Conservation (phyloP, 1,139 yeast genomes). For the Yueomyces sp. region DNA sequence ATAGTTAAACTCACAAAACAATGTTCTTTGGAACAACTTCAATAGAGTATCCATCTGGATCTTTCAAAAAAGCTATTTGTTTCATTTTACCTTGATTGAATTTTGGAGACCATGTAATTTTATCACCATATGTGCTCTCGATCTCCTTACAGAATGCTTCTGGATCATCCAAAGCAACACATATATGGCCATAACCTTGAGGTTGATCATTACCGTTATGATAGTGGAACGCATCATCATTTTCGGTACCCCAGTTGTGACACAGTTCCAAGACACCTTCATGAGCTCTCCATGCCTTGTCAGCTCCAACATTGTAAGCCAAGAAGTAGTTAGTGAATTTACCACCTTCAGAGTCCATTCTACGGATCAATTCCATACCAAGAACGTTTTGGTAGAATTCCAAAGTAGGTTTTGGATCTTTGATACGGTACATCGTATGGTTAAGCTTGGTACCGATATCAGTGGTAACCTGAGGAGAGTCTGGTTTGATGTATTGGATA, state of each 20-base stretch:
- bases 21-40: conserved; percentile 44
- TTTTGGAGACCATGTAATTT: conserved; percentile 37
- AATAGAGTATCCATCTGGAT: conserved; percentile 87
- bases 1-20: background rate
- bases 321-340: conserved; percentile 77
- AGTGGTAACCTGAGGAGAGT: background rate
- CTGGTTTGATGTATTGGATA: conserved; percentile 40
- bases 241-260: conserved; percentile 91
- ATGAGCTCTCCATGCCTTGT: conserved; percentile 25
- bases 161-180: conserved; percentile 62
- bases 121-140: conserved; percentile 34
- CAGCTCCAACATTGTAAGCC: conserved; percentile 40
- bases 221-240: conserved; percentile 57
- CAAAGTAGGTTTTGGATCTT: conserved; percentile 66
- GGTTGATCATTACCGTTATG: conserved; percentile 76
- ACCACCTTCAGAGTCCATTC: conserved; percentile 47
- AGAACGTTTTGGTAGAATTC: conserved; percentile 64
- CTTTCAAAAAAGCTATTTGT: conserved; percentile 58
- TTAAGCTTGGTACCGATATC: conserved; percentile 48
- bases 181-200: conserved; percentile 80
- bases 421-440: conserved; percentile 88
- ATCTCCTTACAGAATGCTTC: conserved; percentile 40
- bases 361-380: conserved; percentile 64
- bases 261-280: conserved; percentile 80
- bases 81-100: conserved; percentile 51